Conservation (phyloP, 805 yeast genomes). For the Ogataea methanolica region DNA sequence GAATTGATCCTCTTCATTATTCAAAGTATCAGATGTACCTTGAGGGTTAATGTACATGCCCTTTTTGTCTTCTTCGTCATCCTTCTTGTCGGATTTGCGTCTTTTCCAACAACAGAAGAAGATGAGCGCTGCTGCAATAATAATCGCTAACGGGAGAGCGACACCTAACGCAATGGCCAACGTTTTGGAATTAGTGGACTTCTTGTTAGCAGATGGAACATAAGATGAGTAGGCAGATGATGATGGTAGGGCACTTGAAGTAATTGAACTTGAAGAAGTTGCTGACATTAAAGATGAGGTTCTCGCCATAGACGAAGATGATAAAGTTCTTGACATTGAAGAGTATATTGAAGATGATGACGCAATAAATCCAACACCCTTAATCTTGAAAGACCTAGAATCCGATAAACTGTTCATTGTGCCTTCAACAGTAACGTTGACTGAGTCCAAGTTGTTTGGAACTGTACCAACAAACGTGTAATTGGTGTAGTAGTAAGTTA, state of each 20-base stretch:
- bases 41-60: constrained; percentile 20
- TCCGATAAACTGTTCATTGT: constrained; percentile 32
- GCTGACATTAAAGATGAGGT: constrained; percentile 21
- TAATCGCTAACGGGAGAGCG: constrained; percentile 61
- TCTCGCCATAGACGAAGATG: constrained; percentile 28
- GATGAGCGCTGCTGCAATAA: constrained; percentile 43
- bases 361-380: constrained; percentile 39
- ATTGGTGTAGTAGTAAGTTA: constrained; percentile 53
- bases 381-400: constrained; percentile 44
- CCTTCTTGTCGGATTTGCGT: constrained; percentile 29
- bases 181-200: constrained; percentile 36
- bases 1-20: constrained; percentile 27
- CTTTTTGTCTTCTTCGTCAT: constrained; percentile 24
- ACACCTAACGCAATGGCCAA: constrained; percentile 91
- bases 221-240: constrained; percentile 3
- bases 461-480: constrained; percentile 67
- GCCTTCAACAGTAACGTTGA: constrained; percentile 40
- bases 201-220: constrained; percentile 3
- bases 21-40: constrained; percentile 18
- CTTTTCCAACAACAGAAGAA: constrained; percentile 55
- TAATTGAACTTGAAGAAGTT: constrained; percentile 26
- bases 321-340: constrained; percentile 18
- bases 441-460: constrained; percentile 42
- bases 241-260: constrained; percentile 19
- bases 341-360: constrained; percentile 21